Evolutionary conservation across 306 rosid genomes (phyloP).

Genomic region (Malus sylvestris): DNA sequence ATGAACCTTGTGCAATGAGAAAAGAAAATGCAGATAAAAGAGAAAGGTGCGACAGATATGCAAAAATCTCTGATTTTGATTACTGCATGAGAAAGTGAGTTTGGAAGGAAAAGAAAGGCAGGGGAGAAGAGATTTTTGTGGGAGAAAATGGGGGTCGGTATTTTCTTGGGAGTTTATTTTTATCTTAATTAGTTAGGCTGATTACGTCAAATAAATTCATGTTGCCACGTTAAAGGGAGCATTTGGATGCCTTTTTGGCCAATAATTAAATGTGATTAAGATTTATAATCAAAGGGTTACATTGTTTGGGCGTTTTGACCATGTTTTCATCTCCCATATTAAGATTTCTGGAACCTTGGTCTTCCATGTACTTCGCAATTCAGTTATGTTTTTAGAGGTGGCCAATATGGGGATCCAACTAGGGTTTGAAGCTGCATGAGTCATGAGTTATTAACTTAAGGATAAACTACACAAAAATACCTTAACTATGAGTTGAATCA

Average conservation of each 20-base stretch:
- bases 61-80: background rate
- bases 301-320: background rate
- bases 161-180: background rate
- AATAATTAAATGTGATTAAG: background rate
- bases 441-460: background rate
- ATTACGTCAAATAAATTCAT: slow-evolving; percentile 4
- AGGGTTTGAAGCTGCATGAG: background rate
- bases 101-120: background rate
- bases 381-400: background rate
- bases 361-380: slow-evolving; percentile 9
- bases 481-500: too few relatives aligned
- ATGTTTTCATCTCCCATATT: background rate
- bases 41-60: background rate
- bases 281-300: background rate
- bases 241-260: background rate
- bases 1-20: background rate
- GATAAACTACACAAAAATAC: too few relatives aligned
- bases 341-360: slow-evolving; percentile 5
- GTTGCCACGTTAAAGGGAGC: slow-evolving; percentile 6
- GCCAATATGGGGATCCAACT: background rate
- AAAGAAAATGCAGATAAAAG: background rate
- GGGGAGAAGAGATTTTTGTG: slow-evolving; percentile 22
- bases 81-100: background rate
- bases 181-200: background rate
- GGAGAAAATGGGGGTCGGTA: slow-evolving; percentile 9